phyloP scores from a whole-genome alignment of 495 filamentous ascomycete species.

The Podospora australis region DNA sequence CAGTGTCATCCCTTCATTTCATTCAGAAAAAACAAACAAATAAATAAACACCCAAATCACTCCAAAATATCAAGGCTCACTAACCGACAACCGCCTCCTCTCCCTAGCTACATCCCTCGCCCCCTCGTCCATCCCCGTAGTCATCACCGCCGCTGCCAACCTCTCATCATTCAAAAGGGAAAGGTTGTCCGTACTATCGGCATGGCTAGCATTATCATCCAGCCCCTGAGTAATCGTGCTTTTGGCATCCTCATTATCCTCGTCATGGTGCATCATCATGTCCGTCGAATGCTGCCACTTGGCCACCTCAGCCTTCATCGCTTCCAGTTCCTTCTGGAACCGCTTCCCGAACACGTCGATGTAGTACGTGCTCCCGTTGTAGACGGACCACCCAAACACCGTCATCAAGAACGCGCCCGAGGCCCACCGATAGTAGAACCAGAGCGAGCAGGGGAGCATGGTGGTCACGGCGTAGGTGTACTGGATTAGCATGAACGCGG shows the following conservation, averaged over 20 bases:
- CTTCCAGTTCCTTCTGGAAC: slow-evolving; percentile 93
- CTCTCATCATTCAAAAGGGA: slow-evolving; percentile 47
- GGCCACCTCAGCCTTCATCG: slow-evolving; percentile 79
- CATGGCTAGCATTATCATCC: slow-evolving; percentile 11
- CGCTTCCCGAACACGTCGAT: slow-evolving; percentile 95
- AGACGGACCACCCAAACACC: slow-evolving; percentile 84
- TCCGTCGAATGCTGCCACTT: slow-evolving; percentile 71
- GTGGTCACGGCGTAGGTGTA: slow-evolving; percentile 84
- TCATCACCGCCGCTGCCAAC: slow-evolving; percentile 16
- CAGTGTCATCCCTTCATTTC: not conserved
- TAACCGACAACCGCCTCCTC: slow-evolving; percentile 25
- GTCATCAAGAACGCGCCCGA: slow-evolving; percentile 67
- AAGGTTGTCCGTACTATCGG: slow-evolving; percentile 46
- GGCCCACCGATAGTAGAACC: slow-evolving; percentile 86
- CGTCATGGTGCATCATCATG: not conserved
- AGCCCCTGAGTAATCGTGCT: slow-evolving; percentile 21
- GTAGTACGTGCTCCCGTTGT: slow-evolving; percentile 95
- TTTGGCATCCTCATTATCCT: not conserved
- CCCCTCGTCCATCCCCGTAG: slow-evolving; percentile 36
- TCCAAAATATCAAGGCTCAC: not conserved
- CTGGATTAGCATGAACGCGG: slow-evolving; percentile 93
- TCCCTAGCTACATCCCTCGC: slow-evolving; percentile 37
- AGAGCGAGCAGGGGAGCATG: slow-evolving; percentile 89
- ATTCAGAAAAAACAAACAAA: slow-evolving; percentile 9
- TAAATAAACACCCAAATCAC: not conserved